Conservation (phyloP, 1,284 basidiomycete species). For the Boletus smithii region DNA sequence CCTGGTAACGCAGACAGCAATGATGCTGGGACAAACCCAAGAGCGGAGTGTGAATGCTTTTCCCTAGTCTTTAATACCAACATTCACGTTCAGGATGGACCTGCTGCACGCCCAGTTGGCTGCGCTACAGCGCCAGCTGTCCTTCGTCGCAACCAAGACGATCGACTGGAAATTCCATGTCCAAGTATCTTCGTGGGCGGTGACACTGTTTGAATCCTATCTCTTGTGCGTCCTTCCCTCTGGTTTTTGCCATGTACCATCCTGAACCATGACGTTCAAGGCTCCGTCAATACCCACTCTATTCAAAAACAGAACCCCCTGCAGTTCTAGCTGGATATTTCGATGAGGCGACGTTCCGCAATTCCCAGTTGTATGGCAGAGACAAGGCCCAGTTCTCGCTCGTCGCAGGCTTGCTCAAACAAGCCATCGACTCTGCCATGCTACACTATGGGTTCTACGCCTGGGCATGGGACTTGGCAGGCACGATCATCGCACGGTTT, state of each 20-base stretch:
- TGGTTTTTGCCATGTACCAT: conserved; percentile 2
- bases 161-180: conserved; percentile 75
- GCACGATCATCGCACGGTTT: conserved; percentile 45
- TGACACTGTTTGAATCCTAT: conserved; percentile 83
- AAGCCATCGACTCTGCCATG: conserved; percentile 67
- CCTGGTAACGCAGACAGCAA: too few relatives aligned
- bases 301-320: conserved; percentile 77
- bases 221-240: conserved; percentile 54
- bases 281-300: conserved; percentile 81
- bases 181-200: conserved; percentile 71
- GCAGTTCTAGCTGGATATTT: conserved; percentile 73
- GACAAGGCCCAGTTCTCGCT: conserved; percentile 90
- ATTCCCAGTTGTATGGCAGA: conserved; percentile 87
- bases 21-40: too few relatives aligned
- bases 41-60: too few relatives aligned
- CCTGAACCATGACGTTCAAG: conserved; percentile 39
- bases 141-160: conserved; percentile 54
- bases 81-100: conserved; percentile 55
- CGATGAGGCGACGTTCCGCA: conserved; percentile 70
- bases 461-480: conserved; percentile 70
- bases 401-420: conserved; percentile 70
- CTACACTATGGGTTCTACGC: conserved; percentile 78
- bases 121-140: conserved; percentile 51
- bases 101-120: conserved; percentile 53
- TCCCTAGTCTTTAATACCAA: too few relatives aligned